Base-by-base conservation (phyloP, 805 yeast species). In the Starmerella floricola region DNA sequence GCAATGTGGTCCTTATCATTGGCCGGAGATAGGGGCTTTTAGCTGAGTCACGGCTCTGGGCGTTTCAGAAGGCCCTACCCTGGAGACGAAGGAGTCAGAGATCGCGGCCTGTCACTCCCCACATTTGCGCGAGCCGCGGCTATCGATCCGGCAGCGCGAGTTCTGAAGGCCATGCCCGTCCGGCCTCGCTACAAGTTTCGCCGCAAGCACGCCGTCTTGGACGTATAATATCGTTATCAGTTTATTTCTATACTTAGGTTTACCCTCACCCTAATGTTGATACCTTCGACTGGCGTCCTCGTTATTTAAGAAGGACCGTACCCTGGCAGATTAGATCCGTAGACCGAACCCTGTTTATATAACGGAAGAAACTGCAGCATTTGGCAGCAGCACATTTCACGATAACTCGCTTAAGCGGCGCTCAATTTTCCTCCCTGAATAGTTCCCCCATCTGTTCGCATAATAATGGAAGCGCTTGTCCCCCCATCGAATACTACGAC, bases 401-500 rank as follows among this genome's bases (percentile, higher is more conserved):
- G 26, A 23, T 23, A 8, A 23, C 10, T 23, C 6, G 6, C 13
- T 28, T 8, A 10, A 5, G 31, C 31, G 6, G n/a, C n/a, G n/a
- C 16, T 28, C 16, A 17, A 27, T n/a, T 15, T 34, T 34, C 20
- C 28, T 15, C 17, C 18, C 20, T 6, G 4, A 18, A 12, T 6
- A 27, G 28, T 24, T n/a, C 12, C 19, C 27, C 31, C 31, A 18
- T 17, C 36, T 19, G 20, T n/a, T 1, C 8, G 17, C 26, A 31
- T 10, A 4, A 31, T 18, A 43, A 48, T 48, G 52, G 52, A 48
- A 31, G 41, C 51, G 8, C 42, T 48, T 13, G 50, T 48, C 13
- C 52, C 52, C 28, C 32, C 40, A 6, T 58, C 62, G 12, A 82
- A 85, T 70, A 79, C 94, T 43, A 73, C 52, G 20, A 79, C 84